Conservation (phyloP, 768 basidiomycete genomes). For the Mycena polygramma region DNA sequence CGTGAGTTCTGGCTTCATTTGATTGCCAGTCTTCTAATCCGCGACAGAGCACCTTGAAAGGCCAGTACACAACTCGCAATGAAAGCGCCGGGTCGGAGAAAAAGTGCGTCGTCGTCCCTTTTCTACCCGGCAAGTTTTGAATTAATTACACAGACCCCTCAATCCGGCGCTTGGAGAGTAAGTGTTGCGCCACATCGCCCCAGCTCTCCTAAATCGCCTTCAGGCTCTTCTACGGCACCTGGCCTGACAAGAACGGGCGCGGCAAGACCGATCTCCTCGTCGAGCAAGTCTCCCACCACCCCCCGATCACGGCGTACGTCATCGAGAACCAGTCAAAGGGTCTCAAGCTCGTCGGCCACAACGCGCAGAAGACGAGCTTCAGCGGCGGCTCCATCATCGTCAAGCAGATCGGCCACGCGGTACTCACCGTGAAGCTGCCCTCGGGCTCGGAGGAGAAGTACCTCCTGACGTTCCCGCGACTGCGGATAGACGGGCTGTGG, state of each 20-base stretch:
- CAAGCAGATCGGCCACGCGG: slow-evolving; percentile 95
- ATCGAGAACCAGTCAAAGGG: slow-evolving; percentile 87
- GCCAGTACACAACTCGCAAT: slow-evolving; percentile 94
- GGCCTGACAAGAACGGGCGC: slow-evolving; percentile 81
- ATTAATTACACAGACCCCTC: slow-evolving; percentile 72
- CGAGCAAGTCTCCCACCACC: slow-evolving; percentile 98
- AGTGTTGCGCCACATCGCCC: slow-evolving; percentile 46
- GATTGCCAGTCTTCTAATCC: slow-evolving; percentile 7
- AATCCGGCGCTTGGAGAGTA: slow-evolving; percentile 96
- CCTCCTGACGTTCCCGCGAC: slow-evolving; percentile 91
- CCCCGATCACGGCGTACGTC: slow-evolving; percentile 88
- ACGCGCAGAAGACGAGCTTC: slow-evolving; percentile 96
- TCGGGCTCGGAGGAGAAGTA: slow-evolving; percentile 67
- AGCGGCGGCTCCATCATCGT: slow-evolving; percentile 85
- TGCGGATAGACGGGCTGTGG: slow-evolving; percentile 96
- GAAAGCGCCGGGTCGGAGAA: slow-evolving; percentile 98
- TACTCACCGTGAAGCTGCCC: slow-evolving; percentile 76
- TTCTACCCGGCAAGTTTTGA: background rate
- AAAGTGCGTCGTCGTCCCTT: slow-evolving; percentile 76
- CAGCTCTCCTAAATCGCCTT: slow-evolving; percentile 4
- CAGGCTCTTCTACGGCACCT: slow-evolving; percentile 89
- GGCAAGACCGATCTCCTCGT: slow-evolving; percentile 89
- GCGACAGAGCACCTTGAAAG: slow-evolving; percentile 87
- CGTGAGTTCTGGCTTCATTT: slow-evolving; percentile 56
- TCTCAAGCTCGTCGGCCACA: slow-evolving; percentile 85